Evolutionary conservation across 768 basidiomycete species (phyloP), one percentile per base, ranked within the genome.

Genomic region (Hortiboletus flavorubellus): DNA sequence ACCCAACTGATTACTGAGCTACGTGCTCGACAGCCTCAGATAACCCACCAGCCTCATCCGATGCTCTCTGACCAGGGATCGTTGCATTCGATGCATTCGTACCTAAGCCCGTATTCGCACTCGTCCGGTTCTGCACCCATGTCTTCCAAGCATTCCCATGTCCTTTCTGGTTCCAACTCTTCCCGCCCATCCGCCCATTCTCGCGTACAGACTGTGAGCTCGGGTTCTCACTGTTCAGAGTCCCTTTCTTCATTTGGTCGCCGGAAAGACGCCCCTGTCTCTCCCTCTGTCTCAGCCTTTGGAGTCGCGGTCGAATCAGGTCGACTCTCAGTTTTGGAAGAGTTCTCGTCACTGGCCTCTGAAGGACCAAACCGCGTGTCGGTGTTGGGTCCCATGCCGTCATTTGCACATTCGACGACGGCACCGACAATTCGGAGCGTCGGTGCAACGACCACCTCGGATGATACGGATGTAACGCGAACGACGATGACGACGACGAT

Each of bases 1-100:
- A 26, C 56, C 31, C 35, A 11, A 34, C 57, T 54, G 39, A 58
- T 51, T 61, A 39, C 55, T 54, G 26, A 61, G 49, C 60, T 64
- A 30, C 10, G 42, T 14, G 67, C 38, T 51, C 40, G 14, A 54
- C 60, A 85, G 77, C 78, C 78, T 26, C 72, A 73, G 62, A 68
- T 78, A 38, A 67, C 79, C 35, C 76, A 80, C 49, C 72, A 72
- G 31, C 70, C 67, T n/a, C 72, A 70, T 37, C 63, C 71, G 23
- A 63, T 77, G 41, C 67, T 67, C n/a, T 85, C 87, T 23, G 84
- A 88, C 60, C 78, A 79, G 59, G 84, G 79, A 26, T 89, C 88
- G 0, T 67, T 89, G 11, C 80, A 85, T 60, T 88, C 88, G 0
- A 67, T 89, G 11, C 80, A 84, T 60, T 88, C 85, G 1, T 80